A percentile compares a stretch with the other conserved stretches of the same genome.
These are phyloP conservation scores for Cytospora leucostoma DNA, from an alignment of 2,329 filamentous ascomycete species.

Conservation along the genomic window DNA sequence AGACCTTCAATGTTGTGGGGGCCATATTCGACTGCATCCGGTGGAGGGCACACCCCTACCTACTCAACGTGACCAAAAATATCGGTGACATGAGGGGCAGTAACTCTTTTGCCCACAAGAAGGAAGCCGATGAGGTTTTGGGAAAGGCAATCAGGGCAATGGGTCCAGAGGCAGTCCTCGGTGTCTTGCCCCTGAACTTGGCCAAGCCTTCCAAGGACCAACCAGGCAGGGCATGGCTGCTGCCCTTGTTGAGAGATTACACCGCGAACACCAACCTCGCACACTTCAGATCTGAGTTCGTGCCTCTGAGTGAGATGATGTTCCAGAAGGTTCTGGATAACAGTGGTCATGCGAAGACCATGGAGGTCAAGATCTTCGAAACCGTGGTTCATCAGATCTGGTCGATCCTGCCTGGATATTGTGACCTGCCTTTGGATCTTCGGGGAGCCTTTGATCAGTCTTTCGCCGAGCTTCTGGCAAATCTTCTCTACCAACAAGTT, in stretches of 20 bases:
- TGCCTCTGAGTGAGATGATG: slow-evolving; percentile 86
- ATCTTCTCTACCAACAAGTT: slow-evolving; percentile 88
- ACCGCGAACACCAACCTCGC: slow-evolving; percentile 84
- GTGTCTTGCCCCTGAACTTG: slow-evolving; percentile 84
- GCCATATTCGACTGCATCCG: slow-evolving; percentile 84
- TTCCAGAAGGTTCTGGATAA: slow-evolving; percentile 88
- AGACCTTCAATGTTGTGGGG: slow-evolving; percentile 86
- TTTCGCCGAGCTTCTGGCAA: slow-evolving; percentile 89
- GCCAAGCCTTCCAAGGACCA: slow-evolving; percentile 74
- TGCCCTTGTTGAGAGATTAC: slow-evolving; percentile 86
- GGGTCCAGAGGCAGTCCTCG: slow-evolving; percentile 82
- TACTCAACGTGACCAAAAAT: slow-evolving; percentile 72
- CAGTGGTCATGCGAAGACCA: slow-evolving; percentile 80
- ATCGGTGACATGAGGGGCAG: slow-evolving; percentile 87
- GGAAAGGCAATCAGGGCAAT: slow-evolving; percentile 86
- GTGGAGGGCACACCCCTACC: slow-evolving; percentile 80
- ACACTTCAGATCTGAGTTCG: slow-evolving; percentile 84
- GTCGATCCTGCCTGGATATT: slow-evolving; percentile 92
- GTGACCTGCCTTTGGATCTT: slow-evolving; percentile 84
- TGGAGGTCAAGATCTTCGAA: slow-evolving; percentile 97
- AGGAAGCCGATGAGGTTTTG: slow-evolving; percentile 88
- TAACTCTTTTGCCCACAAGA: slow-evolving; percentile 88
- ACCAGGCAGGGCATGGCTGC: slow-evolving; percentile 88
- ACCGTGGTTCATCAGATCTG: slow-evolving; percentile 94
- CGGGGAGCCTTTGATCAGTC: slow-evolving; percentile 75